phyloP scores from a whole-genome alignment of 495 filamentous ascomycete species.

The Penicillium cosmopolitanum region DNA sequence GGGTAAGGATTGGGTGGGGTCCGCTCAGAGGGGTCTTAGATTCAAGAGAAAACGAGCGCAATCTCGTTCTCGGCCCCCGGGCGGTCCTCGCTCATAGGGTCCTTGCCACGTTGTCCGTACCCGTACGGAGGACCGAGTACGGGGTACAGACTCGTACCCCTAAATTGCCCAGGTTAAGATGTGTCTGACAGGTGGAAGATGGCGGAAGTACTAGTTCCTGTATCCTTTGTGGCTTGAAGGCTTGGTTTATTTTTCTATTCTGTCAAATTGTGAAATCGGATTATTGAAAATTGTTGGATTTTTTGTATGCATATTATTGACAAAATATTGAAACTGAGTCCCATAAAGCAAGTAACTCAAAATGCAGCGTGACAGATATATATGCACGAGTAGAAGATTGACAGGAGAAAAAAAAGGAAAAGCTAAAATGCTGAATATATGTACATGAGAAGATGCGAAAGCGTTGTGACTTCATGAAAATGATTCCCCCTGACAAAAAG shows the following conservation, averaged over 20 bases:
- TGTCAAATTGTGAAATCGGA: not conserved
- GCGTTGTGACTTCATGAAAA: slow-evolving; percentile 2
- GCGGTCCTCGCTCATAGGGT: not conserved
- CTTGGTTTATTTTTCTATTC: too few relatives aligned
- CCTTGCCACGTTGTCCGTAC: slow-evolving; percentile 1
- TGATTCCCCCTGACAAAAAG: not conserved
- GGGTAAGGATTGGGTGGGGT: not conserved
- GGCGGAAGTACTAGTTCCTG: not conserved
- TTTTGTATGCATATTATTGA: slow-evolving; percentile 1
- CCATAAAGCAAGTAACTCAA: not conserved
- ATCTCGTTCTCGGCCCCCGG: slow-evolving; percentile 3
- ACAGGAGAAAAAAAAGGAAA: not conserved
- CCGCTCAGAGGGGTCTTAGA: not conserved
- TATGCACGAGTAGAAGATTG: not conserved
- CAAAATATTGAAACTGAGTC: not conserved
- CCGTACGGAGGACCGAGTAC: not conserved
- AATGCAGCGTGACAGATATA: slow-evolving; percentile 3
- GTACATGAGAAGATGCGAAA: slow-evolving; percentile 5
- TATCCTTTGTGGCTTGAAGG: not conserved
- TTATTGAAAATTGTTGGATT: not conserved
- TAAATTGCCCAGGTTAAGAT: not conserved
- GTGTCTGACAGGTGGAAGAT: not conserved
- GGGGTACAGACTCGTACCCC: not conserved
- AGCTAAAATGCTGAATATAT: slow-evolving; percentile 3
- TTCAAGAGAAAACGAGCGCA: not conserved